Conservation (phyloP, 768 basidiomycete genomes). For the Galerina marginata region DNA sequence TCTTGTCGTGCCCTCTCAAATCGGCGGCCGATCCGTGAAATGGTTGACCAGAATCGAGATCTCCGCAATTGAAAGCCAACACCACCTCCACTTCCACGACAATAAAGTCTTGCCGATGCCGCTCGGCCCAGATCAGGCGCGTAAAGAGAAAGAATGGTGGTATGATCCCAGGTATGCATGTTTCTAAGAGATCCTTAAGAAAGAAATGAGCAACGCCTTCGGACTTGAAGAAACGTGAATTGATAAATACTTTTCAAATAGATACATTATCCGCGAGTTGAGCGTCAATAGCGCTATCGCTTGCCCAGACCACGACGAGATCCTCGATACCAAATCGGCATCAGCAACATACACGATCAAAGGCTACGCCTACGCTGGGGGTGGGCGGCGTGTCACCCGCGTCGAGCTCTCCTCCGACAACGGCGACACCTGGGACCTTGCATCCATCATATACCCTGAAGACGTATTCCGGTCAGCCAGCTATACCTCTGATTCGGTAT, state of each 20-base stretch:
- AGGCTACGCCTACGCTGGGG: slow-evolving; percentile 70
- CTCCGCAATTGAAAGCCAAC: slow-evolving; percentile 54
- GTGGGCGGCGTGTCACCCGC: slow-evolving; percentile 60
- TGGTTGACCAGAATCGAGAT: slow-evolving; percentile 65
- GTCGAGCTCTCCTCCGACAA: slow-evolving; percentile 64
- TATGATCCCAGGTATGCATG: slow-evolving; percentile 48
- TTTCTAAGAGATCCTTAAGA: neutral
- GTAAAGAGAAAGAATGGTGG: slow-evolving; percentile 60
- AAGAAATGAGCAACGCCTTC: neutral
- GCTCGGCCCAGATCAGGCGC: slow-evolving; percentile 55
- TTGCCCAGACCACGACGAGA: slow-evolving; percentile 59
- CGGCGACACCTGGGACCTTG: slow-evolving; percentile 53
- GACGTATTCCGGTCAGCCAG: slow-evolving; percentile 48
- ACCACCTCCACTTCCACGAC: slow-evolving; percentile 55
- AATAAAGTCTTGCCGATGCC: slow-evolving; percentile 67
- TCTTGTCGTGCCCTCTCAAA: slow-evolving; percentile 65
- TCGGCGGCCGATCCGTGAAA: slow-evolving; percentile 65
- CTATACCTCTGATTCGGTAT: slow-evolving; percentile 42
- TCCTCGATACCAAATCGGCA: slow-evolving; percentile 25
- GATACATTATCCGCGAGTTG: slow-evolving; percentile 54
- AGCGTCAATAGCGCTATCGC: slow-evolving; percentile 66
- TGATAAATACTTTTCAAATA: slow-evolving; percentile 18
- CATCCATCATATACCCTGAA: slow-evolving; percentile 49
- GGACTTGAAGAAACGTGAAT: neutral
- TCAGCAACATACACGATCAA: slow-evolving; percentile 42